Evolutionary conservation across 805 yeast species (phyloP).

Genomic region (Yarrowia sp.): DNA sequence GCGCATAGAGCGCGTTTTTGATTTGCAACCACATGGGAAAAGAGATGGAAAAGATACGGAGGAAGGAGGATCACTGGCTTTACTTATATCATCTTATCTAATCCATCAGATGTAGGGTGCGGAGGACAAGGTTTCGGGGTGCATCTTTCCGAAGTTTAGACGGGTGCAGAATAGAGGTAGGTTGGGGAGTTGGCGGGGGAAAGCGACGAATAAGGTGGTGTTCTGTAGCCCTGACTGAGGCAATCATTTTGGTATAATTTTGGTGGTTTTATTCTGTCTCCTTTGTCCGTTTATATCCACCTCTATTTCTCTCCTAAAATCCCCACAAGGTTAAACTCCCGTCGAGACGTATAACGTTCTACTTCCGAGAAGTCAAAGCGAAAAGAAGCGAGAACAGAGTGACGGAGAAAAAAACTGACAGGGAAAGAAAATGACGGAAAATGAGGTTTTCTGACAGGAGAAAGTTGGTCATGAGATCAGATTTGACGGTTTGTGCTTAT

Average conservation of each 20-base stretch:
- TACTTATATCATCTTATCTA: neutral
- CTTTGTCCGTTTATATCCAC: neutral
- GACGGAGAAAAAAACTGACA: no score
- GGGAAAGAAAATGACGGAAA: no score
- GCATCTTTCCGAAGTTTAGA: neutral
- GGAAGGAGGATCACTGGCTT: neutral
- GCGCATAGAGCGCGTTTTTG: conserved; percentile 3
- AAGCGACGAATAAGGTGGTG: neutral
- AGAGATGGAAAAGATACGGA: neutral
- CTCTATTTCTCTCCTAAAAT: neutral
- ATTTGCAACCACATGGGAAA: neutral
- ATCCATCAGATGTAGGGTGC: neutral
- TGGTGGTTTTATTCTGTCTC: no score
- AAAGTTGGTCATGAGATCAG: no score
- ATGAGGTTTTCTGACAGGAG: no score
- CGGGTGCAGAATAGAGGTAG: neutral
- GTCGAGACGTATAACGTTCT: neutral
- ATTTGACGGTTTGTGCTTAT: no score
- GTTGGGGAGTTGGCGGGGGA: neutral
- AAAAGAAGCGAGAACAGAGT: neutral
- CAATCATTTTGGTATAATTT: no score
- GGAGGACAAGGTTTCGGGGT: no score
- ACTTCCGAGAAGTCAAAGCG: no score
- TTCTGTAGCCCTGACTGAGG: no score
- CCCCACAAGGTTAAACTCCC: neutral